Evolutionary conservation across 2,329 filamentous ascomycete species (phyloP).

Genomic region (Volutella citrinella): DNA sequence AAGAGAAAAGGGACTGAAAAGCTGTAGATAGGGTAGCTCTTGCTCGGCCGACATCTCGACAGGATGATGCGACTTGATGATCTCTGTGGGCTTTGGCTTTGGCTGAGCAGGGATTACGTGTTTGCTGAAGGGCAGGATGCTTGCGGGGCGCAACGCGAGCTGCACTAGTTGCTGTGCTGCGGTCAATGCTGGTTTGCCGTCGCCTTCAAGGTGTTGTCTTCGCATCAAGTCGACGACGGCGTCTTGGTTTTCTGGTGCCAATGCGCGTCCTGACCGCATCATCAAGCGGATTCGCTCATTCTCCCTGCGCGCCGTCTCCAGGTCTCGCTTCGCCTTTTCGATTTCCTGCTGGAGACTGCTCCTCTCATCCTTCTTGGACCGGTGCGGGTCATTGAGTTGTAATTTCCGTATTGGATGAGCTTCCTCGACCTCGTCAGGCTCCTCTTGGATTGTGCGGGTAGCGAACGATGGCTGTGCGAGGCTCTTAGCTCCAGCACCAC

Average conservation of each 20-base stretch:
- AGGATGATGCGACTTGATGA: conserved; percentile 61
- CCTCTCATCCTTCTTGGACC: conserved; percentile 49
- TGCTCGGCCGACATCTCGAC: conserved; percentile 60
- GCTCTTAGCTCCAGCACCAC: neutral
- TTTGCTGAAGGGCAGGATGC: conserved; percentile 50
- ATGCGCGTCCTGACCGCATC: conserved; percentile 37
- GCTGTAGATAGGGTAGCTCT: conserved; percentile 65
- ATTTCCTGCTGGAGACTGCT: conserved; percentile 56
- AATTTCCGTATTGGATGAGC: too few relatives aligned
- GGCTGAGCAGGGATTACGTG: conserved; percentile 20
- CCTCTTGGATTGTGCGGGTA: too few relatives aligned
- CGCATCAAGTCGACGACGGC: conserved; percentile 40
- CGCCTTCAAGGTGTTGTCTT: conserved; percentile 36
- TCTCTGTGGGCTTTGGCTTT: conserved; percentile 34
- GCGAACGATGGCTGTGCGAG: neutral
- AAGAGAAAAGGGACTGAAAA: conserved; percentile 68
- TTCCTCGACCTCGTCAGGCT: too few relatives aligned
- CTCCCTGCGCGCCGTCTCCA: conserved; percentile 55
- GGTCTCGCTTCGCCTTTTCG: conserved; percentile 53
- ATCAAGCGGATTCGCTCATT: conserved; percentile 50
- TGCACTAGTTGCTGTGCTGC: conserved; percentile 43
- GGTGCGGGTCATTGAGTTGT: conserved; percentile 41
- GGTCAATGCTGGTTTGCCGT: conserved; percentile 23
- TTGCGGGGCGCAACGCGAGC: conserved; percentile 48
- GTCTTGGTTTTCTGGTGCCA: conserved; percentile 33